Evolutionary conservation across 441 rosid species (phyloP).

Genomic region (Lepidium campestre): DNA sequence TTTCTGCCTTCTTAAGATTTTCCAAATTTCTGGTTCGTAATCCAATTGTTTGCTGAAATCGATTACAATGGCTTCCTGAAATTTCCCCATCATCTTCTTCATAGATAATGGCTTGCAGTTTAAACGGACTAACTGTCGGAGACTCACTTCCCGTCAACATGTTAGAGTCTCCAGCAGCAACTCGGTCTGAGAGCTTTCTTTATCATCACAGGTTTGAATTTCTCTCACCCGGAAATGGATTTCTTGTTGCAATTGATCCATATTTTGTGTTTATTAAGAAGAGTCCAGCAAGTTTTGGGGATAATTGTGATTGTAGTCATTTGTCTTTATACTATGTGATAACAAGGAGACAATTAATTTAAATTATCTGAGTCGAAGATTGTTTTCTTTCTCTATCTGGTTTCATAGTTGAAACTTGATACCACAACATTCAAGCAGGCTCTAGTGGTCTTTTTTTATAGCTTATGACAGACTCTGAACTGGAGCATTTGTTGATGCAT

Average conservation of each 20-base stretch:
- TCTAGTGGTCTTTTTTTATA: background rate
- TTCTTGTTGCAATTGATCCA: background rate
- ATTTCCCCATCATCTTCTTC: background rate
- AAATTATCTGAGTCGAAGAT: background rate
- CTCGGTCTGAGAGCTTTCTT: slow-evolving; percentile 57
- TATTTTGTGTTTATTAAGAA: background rate
- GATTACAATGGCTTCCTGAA: background rate
- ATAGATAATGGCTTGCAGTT: slow-evolving; percentile 96
- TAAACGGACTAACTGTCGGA: slow-evolving; percentile 93
- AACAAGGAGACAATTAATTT: background rate
- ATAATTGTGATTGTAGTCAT: background rate
- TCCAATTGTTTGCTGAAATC: background rate
- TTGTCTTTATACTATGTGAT: too few relatives aligned
- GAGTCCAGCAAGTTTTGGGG: background rate
- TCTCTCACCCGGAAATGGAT: background rate
- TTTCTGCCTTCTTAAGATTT: background rate
- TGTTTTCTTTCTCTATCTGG: background rate
- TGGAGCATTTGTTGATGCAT: background rate
- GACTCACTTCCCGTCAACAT: slow-evolving; percentile 73
- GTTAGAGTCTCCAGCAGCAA: slow-evolving; percentile 62
- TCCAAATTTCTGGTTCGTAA: background rate
- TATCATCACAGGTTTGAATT: slow-evolving; percentile 38
- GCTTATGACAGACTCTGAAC: background rate
- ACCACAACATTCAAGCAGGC: background rate
- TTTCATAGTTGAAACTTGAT: background rate